These are phyloP conservation scores for Hordeum marinum DNA, from an alignment of 176 grass and related monocot species.

Conservation along the genomic window DNA sequence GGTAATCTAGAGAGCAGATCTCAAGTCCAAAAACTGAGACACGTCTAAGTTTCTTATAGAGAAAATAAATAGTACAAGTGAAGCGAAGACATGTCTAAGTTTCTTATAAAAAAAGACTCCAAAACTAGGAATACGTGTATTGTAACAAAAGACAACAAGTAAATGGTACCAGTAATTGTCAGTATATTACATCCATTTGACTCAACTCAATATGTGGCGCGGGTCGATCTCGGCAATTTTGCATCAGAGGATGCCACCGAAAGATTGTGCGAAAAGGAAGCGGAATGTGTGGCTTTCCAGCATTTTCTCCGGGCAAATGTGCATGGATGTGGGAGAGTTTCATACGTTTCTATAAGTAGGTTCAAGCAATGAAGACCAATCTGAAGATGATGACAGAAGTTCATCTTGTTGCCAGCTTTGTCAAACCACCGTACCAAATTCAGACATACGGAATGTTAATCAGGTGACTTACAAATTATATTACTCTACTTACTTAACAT, in stretches of 20 bases:
- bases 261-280: not conserved
- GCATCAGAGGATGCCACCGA: not conserved
- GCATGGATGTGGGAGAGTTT: conserved; percentile 27
- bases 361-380: not conserved
- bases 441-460: not conserved
- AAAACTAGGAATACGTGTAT: not conserved
- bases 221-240: not conserved
- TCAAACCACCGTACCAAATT: not conserved
- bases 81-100: no score
- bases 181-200: not conserved
- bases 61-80: no score
- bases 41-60: no score
- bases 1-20: not conserved
- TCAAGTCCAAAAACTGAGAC: not conserved
- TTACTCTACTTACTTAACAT: not conserved
- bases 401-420: not conserved
- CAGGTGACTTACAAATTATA: not conserved
- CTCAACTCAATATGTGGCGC: not conserved
- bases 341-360: conserved; percentile 29
- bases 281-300: not conserved
- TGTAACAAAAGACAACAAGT: not conserved
- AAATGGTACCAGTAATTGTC: not conserved
- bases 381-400: not conserved
- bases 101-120: not conserved
- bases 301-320: not conserved